phyloP scores from a whole-genome alignment of 1,139 yeast genomes.

The Tardiomyces depauwii region DNA sequence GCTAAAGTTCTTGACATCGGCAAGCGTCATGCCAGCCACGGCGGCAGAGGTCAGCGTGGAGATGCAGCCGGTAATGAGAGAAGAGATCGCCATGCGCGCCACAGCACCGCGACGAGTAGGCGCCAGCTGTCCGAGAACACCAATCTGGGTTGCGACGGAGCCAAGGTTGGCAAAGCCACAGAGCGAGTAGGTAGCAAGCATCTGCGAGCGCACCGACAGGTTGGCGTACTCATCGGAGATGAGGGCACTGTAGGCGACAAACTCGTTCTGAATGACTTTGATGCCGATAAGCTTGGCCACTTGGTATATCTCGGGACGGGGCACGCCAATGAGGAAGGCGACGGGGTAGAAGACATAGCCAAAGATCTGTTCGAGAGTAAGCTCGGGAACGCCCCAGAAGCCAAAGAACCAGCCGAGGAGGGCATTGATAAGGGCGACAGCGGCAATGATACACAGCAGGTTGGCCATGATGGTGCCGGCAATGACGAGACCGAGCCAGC shows the following conservation, averaged over 20 bases:
- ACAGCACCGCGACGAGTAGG: constrained; percentile 42
- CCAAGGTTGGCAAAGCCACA: constrained; percentile 62
- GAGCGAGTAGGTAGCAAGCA: constrained; percentile 53
- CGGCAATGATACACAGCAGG: constrained; percentile 51
- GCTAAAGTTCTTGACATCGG: constrained; percentile 28
- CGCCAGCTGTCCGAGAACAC: constrained; percentile 50
- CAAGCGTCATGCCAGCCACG: constrained; percentile 58
- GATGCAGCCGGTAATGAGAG: constrained; percentile 44
- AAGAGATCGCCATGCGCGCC: constrained; percentile 37
- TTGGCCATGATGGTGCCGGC: constrained; percentile 54
- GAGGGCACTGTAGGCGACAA: constrained; percentile 43
- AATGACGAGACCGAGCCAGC: constrained; percentile 46
- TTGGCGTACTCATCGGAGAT: constrained; percentile 33
- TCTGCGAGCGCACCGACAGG: constrained; percentile 42
- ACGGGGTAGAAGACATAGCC: constrained; percentile 53
- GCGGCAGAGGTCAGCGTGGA: constrained; percentile 52
- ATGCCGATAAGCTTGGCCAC: constrained; percentile 45
- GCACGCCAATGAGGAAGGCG: constrained; percentile 51
- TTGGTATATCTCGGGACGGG: constrained; percentile 40
- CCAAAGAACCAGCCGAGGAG: constrained; percentile 53
- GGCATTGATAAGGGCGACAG: constrained; percentile 49
- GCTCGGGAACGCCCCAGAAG: constrained; percentile 44
- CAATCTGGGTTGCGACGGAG: constrained; percentile 52
- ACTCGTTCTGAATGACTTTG: constrained; percentile 56
- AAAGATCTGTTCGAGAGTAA: constrained; percentile 46